Base-by-base conservation (phyloP, 257 asterid genomes). In the Thymus mandschuricus region DNA sequence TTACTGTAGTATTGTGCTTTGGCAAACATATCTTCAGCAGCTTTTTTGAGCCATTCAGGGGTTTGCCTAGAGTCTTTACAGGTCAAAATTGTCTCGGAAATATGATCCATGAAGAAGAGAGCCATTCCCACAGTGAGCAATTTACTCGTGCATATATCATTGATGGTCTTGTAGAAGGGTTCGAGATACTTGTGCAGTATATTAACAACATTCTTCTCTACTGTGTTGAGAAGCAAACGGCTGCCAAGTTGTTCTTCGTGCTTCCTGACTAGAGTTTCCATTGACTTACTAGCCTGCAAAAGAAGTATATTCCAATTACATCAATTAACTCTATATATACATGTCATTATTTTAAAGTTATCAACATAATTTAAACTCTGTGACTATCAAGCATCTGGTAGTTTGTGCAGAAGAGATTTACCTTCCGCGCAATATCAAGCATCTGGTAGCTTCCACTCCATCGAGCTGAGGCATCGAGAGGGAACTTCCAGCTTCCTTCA, bases 101-200 rank as follows among this genome's bases (percentile, higher is more conserved):
- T 94, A 75, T 94, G 97, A 66, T 94, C 97, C 98, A 89, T 94
- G 96, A 94, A 94, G 91, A 94, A 94, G 78, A 89, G 93, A 76
- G 90, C 90, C 84, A 91, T 82, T 52, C 99, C 99, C 35, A 91
- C 55, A 0, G 97, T 89, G 13, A 87, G 86, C 63, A 85, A 80
- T 80, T 87, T 84, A 71, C 81, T 84, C 10, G 95, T 82, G 79
- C 96, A 91, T 69, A 94, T 89, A 86, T 94, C 86, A 70, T 82
- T 89, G 56, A 92, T 91, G 74, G 97, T 89, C 78, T 94, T 91
- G 55, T 89, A 86, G 79, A 94, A 94, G 70, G 99, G 97, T 73
- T 94, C 98, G 29, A 94, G 86, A 77, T 85, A 94, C 34, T 81
- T 85, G 66, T 91, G 97, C 97, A 94, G 85, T 30, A 88, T 83